A percentile compares a stretch with the other conserved stretches of the same genome.
phyloP scores from a whole-genome alignment of 495 filamentous ascomycete genomes.

The Daldinia vernicosa region DNA sequence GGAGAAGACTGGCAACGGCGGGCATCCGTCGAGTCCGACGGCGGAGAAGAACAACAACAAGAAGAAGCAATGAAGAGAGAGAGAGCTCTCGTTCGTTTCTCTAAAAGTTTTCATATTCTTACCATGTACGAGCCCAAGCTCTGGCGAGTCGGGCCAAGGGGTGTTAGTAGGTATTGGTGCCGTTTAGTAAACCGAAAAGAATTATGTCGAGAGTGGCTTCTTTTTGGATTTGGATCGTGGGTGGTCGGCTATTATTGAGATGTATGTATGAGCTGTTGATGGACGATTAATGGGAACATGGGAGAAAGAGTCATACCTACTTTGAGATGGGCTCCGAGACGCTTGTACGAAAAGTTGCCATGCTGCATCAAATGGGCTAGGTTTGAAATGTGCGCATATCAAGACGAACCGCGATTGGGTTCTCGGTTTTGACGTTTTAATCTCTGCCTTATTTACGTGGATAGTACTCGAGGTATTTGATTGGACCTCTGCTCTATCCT shows the following conservation, averaged over 20 bases:
- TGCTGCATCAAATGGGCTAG: neutral
- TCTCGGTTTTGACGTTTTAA: neutral
- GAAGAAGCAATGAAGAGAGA: constrained; percentile 47
- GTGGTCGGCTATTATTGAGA: neutral
- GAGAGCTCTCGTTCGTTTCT: neutral
- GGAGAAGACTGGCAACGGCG: constrained; percentile 45
- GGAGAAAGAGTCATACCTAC: neutral
- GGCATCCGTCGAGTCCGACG: constrained; percentile 33
- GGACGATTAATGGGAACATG: constrained; percentile 1
- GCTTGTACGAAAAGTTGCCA: neutral
- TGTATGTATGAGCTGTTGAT: neutral
- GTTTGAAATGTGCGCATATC: neutral
- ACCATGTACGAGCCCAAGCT: neutral
- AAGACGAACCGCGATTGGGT: neutral
- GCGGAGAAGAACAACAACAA: constrained; percentile 45
- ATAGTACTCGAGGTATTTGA: no score
- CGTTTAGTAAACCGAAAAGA: neutral
- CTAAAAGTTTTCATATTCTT: constrained; percentile 1
- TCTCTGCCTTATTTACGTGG: no score
- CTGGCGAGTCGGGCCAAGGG: neutral
- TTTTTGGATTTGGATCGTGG: constrained; percentile 1
- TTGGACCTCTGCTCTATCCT: no score
- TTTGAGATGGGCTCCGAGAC: neutral
- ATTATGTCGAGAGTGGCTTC: neutral
- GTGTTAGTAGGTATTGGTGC: neutral